These are phyloP conservation scores for Endocalyx cinctus DNA, from an alignment of 2,329 filamentous ascomycete genomes.

Conservation along the genomic window DNA sequence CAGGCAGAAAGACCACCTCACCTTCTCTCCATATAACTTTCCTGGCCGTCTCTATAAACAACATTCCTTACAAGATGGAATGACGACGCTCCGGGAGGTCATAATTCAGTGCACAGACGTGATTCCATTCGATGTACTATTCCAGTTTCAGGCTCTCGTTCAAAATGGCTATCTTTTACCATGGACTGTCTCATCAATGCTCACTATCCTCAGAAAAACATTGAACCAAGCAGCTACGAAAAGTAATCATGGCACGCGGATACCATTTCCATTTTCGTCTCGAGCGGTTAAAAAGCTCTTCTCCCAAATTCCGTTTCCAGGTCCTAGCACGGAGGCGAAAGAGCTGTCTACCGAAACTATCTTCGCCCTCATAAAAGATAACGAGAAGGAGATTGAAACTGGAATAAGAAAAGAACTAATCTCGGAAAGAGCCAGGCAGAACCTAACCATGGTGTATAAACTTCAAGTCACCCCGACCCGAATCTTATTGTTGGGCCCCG, in stretches of 20 bases:
- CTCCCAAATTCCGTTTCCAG: conserved; percentile 48
- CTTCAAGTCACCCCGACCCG: conserved; percentile 57
- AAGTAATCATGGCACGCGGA: conserved; percentile 2
- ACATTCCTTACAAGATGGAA: conserved; percentile 16
- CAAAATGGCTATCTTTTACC: conserved; percentile 61
- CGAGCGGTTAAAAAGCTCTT: conserved; percentile 51
- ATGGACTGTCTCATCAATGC: conserved; percentile 39
- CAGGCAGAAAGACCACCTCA: conserved; percentile 19
- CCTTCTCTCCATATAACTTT: conserved; percentile 19
- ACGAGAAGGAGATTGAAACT: conserved; percentile 34
- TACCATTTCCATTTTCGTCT: conserved; percentile 39
- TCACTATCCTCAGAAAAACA: conserved; percentile 36
- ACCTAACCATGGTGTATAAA: conserved; percentile 49
- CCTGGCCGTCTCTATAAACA: conserved; percentile 12
- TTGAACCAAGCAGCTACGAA: conserved; percentile 10
- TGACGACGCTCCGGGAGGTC: conserved; percentile 29
- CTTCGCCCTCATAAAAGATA: conserved; percentile 31
- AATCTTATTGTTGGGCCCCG: conserved; percentile 54
- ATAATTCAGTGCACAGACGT: conserved; percentile 23
- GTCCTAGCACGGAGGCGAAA: conserved; percentile 42
- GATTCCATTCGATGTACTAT: conserved; percentile 51
- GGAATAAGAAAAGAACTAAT: conserved; percentile 19
- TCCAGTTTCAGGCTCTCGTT: conserved; percentile 60
- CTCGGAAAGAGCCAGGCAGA: conserved; percentile 26
- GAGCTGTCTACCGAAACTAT: conserved; percentile 29